Conservation (phyloP, 371 early-diverging fungal genomes). For the Zychaea mexicana region DNA sequence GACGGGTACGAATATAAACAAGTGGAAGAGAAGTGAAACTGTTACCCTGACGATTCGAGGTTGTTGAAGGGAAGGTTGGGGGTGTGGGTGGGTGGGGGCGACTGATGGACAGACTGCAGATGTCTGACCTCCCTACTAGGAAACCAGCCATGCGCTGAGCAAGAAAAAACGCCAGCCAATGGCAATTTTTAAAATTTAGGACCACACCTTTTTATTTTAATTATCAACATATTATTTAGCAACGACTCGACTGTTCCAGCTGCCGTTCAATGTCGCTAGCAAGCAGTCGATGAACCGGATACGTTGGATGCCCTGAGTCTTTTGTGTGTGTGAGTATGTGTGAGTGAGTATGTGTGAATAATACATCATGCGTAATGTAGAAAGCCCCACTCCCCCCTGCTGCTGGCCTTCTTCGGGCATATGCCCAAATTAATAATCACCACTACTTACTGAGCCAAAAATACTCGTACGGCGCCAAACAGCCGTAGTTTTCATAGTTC, state of each 20-base stretch:
- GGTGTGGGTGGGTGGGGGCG: background rate
- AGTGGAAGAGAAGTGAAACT: slow-evolving; percentile 1
- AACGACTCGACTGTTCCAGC: background rate
- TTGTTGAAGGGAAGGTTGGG: background rate
- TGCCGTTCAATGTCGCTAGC: background rate
- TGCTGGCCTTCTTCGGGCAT: background rate
- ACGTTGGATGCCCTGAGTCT: slow-evolving; percentile 20
- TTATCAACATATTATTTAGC: background rate
- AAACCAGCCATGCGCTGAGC: slow-evolving; percentile 1
- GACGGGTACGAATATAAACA: background rate
- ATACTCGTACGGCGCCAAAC: slow-evolving; percentile 16
- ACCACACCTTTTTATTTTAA: background rate
- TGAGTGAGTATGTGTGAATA: background rate
- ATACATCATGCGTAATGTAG: background rate
- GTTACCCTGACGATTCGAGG: background rate
- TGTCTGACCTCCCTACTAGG: slow-evolving; percentile 6
- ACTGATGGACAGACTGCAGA: slow-evolving; percentile 5
- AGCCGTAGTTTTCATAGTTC: slow-evolving; percentile 18
- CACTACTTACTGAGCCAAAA: background rate
- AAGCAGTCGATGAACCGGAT: slow-evolving; percentile 18
- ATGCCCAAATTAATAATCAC: background rate
- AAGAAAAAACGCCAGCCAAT: background rate
- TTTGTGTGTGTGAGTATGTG: background rate
- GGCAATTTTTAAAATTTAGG: no score
- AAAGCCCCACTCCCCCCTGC: no score